A percentile compares a stretch with the other conserved stretches of the same genome.
These are phyloP conservation scores for Blakeslea trispora DNA, from an alignment of 371 early-diverging fungal genomes.

Conservation along the genomic window DNA sequence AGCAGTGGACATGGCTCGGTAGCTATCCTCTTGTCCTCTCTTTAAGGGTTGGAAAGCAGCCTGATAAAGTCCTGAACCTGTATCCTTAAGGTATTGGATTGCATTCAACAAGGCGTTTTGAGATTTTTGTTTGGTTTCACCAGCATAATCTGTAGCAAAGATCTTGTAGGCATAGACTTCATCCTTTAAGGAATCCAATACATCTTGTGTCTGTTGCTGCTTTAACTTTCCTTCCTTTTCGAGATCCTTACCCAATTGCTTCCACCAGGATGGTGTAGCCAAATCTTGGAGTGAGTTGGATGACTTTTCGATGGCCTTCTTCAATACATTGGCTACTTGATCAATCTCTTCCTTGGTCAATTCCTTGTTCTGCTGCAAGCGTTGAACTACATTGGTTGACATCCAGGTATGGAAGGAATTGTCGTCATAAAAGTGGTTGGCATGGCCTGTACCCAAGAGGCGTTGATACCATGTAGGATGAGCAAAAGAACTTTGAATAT, in stretches of 20 bases:
- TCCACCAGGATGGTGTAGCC: conserved; percentile 38
- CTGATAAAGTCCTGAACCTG: conserved; percentile 20
- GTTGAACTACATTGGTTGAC: conserved; percentile 22
- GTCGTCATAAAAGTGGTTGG: conserved; percentile 18
- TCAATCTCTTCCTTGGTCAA: conserved; percentile 38
- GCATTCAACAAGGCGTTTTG: conserved; percentile 17
- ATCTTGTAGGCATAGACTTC: conserved; percentile 50
- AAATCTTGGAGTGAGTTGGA: conserved; percentile 30
- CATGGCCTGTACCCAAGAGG: conserved; percentile 18
- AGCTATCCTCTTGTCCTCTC: background rate
- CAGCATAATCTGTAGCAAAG: conserved; percentile 48
- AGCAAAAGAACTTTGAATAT: conserved; percentile 30
- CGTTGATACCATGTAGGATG: conserved; percentile 37
- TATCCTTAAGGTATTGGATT: conserved; percentile 18
- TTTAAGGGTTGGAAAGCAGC: conserved; percentile 15
- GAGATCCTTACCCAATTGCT: conserved; percentile 31
- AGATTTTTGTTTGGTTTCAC: conserved; percentile 27
- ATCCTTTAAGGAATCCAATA: conserved; percentile 26
- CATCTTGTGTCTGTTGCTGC: conserved; percentile 28
- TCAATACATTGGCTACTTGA: conserved; percentile 23
- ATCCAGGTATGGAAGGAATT: conserved; percentile 39
- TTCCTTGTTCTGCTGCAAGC: conserved; percentile 29
- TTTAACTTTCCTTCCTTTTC: conserved; percentile 36
- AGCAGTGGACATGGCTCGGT: conserved; percentile 10
- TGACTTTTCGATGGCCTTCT: conserved; percentile 22